phyloP scores from a whole-genome alignment of 352 stramenopile species.

The Pythium vanterpoolii region DNA sequence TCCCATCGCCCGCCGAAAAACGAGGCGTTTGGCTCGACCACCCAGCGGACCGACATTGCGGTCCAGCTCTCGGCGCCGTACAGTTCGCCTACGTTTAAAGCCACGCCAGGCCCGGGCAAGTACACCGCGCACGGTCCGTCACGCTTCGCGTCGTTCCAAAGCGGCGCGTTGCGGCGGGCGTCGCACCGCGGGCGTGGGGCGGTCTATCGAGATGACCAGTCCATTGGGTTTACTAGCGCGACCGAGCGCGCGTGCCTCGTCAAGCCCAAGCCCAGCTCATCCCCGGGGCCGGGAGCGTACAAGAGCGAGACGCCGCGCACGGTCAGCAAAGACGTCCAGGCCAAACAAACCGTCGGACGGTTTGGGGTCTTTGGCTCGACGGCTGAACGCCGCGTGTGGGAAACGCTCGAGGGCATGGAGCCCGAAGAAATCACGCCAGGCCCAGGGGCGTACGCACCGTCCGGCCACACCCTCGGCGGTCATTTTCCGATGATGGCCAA shows the following conservation, averaged over 20 bases:
- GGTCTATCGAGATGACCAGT: constrained; percentile 34
- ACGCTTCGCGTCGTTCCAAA: constrained; percentile 7
- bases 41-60: constrained; percentile 43
- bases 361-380: constrained; percentile 75
- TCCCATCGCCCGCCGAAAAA: constrained; percentile 31
- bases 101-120: constrained; percentile 54
- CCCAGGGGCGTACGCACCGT: constrained; percentile 49
- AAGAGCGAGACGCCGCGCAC: constrained; percentile 62
- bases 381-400: constrained; percentile 70
- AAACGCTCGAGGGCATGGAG: constrained; percentile 45
- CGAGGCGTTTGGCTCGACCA: constrained; percentile 73
- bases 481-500: constrained; percentile 35
- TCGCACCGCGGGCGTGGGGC: constrained; percentile 9
- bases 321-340: constrained; percentile 43
- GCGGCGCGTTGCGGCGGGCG: neutral
- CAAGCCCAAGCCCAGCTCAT: constrained; percentile 31
- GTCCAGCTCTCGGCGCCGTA: constrained; percentile 57
- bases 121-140: constrained; percentile 31
- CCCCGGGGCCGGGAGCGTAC: constrained; percentile 53
- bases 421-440: constrained; percentile 46
- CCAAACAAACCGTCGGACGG: constrained; percentile 49
- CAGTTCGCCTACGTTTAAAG: constrained; percentile 51
- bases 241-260: constrained; percentile 60
- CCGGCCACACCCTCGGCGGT: constrained; percentile 27
- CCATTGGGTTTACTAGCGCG: constrained; percentile 63